Conservation (phyloP, 352 stramenopile genomes). For the Pythium coloratum region DNA sequence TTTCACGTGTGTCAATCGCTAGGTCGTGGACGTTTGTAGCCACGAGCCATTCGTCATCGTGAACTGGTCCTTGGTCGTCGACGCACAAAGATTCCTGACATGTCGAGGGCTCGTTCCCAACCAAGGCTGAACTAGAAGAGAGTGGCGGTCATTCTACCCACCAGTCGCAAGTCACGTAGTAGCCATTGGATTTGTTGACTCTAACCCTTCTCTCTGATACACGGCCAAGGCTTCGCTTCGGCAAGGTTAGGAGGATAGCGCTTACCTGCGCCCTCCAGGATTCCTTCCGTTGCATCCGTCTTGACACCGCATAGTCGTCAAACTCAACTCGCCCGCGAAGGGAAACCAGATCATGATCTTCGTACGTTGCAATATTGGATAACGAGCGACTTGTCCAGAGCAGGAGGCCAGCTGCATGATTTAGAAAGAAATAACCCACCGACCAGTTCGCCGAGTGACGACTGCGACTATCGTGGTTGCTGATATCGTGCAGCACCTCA, state of each 20-base stretch:
- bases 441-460: background rate
- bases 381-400: slow-evolving; percentile 18
- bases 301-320: slow-evolving; percentile 11
- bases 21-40: too few relatives aligned
- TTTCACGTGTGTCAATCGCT: too few relatives aligned
- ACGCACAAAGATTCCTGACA: too few relatives aligned
- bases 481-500: background rate
- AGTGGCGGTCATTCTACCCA: too few relatives aligned
- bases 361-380: slow-evolving; percentile 3
- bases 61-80: too few relatives aligned
- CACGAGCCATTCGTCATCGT: too few relatives aligned
- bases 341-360: slow-evolving; percentile 10
- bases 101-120: too few relatives aligned
- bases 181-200: too few relatives aligned
- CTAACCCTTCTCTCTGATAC: too few relatives aligned
- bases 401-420: slow-evolving; percentile 7
- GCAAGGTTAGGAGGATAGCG: background rate
- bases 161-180: too few relatives aligned
- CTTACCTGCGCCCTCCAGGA: background rate
- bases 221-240: background rate
- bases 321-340: slow-evolving; percentile 21
- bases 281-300: background rate
- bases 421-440: slow-evolving; percentile 17
- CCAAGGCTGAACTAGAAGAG: too few relatives aligned
- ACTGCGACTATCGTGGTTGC: background rate